Evolutionary conservation across 257 asterid genomes (phyloP), one percentile per base, ranked within the genome.

Genomic region (Voacanga thouarsii): DNA sequence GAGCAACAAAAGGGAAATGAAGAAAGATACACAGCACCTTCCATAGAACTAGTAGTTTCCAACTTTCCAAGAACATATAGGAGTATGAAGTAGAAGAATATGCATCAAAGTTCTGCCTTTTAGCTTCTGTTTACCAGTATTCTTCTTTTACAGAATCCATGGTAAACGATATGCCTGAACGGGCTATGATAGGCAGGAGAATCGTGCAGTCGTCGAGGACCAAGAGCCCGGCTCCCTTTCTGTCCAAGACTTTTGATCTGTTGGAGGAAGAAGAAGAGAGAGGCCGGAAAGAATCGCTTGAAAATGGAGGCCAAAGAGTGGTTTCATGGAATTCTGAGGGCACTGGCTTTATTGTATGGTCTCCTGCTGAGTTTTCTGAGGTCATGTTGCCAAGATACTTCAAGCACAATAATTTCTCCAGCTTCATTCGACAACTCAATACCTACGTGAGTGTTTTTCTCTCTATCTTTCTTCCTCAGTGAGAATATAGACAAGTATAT

Each of bases 171-270:
- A 23, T 67, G 55, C 43, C 5, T 24, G 76, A 59, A 66, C 41
- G 44, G 10, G 16, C 11, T 16, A 68, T 12, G 10, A 41, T 55
- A 67, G 55, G 69, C 80, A 45, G 72, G 66, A 76, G 76, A 69
- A 80, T 8, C 2, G 76, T 75, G 56, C 77, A 55, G 76, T 70
- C 83, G 11, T 9, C 83, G 39, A 81, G 73, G 75, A 43, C 75
- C 14, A 88, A 88, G 83, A 80, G 89, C 79, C 91, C 94, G 16
- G 79, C 94, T 28, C 94, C 94, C 24, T 90, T 90, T 78, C 72
- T 90, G 24, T 85, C 81, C 84, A 90, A 90, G 82, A 90, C 93
- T 14, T 90, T 86, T 71, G 89, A 89, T 59, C 84, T 90, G 12
- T 81, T 90, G 80, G 89, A 87, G 82, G 87, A 78, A 56, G 89